Conservation (phyloP, 2,329 filamentous ascomycete species). For the Anthostomella pinea region DNA sequence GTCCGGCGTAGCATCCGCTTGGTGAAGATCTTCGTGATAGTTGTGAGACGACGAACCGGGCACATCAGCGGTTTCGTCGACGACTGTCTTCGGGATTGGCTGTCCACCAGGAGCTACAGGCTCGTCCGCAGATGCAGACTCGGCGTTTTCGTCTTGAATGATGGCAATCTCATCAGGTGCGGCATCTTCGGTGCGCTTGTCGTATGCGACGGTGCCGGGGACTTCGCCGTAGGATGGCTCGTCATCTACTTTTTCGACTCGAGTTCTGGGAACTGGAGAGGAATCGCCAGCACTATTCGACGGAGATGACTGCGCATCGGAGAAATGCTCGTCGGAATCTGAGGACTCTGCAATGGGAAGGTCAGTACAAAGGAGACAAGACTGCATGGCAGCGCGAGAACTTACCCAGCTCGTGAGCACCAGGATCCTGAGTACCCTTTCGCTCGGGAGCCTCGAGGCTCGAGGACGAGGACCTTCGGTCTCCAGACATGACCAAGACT, state of each 20-base stretch:
- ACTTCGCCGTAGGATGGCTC: constrained; percentile 60
- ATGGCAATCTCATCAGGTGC: constrained; percentile 60
- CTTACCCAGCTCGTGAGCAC: constrained; percentile 59
- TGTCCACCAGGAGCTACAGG: constrained; percentile 35
- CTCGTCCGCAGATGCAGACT: constrained; percentile 25
- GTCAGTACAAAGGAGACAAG: constrained; percentile 13
- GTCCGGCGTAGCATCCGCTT: constrained; percentile 53
- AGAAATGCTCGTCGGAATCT: constrained; percentile 69
- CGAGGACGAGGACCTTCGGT: constrained; percentile 23
- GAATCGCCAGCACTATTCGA: constrained; percentile 37
- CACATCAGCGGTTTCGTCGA: constrained; percentile 50
- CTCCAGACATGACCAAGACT: constrained; percentile 24
- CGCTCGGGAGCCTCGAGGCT: constrained; percentile 33
- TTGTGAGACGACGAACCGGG: constrained; percentile 42
- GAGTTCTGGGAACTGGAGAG: constrained; percentile 56
- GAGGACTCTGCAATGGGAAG: constrained; percentile 34
- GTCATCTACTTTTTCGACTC: constrained; percentile 58
- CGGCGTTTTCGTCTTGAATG: constrained; percentile 32
- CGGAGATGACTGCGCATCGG: constrained; percentile 58
- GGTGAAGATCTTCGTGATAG: constrained; percentile 44
- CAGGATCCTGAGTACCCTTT: constrained; percentile 49
- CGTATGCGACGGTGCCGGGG: constrained; percentile 57
- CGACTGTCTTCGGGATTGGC: constrained; percentile 49
- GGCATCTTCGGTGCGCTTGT: constrained; percentile 55
- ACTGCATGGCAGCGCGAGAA: constrained; percentile 1